These are phyloP conservation scores for Nemania diffusa DNA, from an alignment of 2,329 filamentous ascomycete genomes.

Conservation along the genomic window DNA sequence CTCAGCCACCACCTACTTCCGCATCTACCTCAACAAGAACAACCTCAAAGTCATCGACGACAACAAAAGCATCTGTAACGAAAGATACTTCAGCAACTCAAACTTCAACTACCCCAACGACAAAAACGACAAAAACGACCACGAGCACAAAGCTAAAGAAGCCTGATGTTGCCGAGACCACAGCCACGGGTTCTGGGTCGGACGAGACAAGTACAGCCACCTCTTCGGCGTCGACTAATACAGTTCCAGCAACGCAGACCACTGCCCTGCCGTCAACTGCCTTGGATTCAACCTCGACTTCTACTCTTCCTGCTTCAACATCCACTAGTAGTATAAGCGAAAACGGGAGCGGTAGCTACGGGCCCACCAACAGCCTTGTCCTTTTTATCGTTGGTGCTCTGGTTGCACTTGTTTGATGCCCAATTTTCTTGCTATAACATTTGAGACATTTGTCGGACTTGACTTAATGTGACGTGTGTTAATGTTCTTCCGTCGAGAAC, in stretches of 20 bases:
- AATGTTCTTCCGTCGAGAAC: constrained; percentile 5
- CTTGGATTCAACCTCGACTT: constrained; percentile 7
- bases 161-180: constrained; percentile 24
- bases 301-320: constrained; percentile 8
- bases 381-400: constrained; percentile 32
- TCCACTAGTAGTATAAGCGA: constrained; percentile 10
- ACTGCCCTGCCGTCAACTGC: neutral
- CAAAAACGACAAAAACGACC: neutral
- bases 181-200: constrained; percentile 15
- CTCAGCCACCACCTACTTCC: constrained; percentile 53
- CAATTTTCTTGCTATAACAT: neutral
- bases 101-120: constrained; percentile 9
- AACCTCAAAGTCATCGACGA: constrained; percentile 5
- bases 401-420: constrained; percentile 23
- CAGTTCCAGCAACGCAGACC: constrained; percentile 9
- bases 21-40: constrained; percentile 17
- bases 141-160: constrained; percentile 14
- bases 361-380: constrained; percentile 16
- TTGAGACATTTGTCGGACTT: neutral
- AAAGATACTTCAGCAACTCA: constrained; percentile 25
- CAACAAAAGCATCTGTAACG: constrained; percentile 28
- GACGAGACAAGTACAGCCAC: constrained; percentile 15
- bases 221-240: constrained; percentile 3
- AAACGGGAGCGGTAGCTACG: constrained; percentile 14
- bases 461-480: neutral